Percentiles rank a stretch among this genome's conserved stretches.
These are phyloP conservation scores for Saccharomyces hybrid DNA, from an alignment of 1,139 yeast genomes.

Conservation along the genomic window DNA sequence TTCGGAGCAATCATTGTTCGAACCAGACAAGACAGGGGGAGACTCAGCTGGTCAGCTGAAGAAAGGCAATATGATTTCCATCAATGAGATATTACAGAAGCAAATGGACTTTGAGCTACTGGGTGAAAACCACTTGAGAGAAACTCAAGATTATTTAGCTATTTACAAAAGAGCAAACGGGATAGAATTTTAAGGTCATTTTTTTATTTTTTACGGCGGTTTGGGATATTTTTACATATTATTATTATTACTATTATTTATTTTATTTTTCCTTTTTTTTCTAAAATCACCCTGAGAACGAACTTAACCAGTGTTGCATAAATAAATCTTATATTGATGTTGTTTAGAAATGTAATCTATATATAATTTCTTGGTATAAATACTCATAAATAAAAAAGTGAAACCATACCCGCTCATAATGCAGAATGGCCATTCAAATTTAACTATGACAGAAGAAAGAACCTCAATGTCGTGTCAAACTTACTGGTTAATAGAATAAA, in stretches of 20 bases:
- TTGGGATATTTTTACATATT: background rate
- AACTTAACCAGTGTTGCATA: background rate
- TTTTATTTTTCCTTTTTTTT: too few species aligned
- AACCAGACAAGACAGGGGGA: background rate
- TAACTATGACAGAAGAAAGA: background rate
- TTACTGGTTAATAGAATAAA: background rate
- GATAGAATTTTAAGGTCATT: conserved; percentile 6
- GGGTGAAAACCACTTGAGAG: conserved; percentile 22
- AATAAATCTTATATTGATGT: background rate
- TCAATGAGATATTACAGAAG: background rate
- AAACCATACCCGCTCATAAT: background rate
- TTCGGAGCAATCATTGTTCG: background rate
- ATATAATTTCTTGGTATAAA: background rate
- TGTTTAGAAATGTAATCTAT: background rate
- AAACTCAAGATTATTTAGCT: conserved; percentile 26
- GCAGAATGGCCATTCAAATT: background rate
- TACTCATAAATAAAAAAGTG: background rate
- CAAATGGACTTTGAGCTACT: conserved; percentile 15
- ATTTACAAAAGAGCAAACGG: conserved; percentile 26
- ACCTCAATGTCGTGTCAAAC: background rate
- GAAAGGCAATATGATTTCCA: background rate
- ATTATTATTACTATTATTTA: background rate
- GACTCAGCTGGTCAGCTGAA: background rate
- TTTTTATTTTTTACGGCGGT: background rate
- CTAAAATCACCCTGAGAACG: too few species aligned